Evolutionary conservation across 2,329 filamentous ascomycete genomes (phyloP).

Genomic region (Fusarium subglutinans): DNA sequence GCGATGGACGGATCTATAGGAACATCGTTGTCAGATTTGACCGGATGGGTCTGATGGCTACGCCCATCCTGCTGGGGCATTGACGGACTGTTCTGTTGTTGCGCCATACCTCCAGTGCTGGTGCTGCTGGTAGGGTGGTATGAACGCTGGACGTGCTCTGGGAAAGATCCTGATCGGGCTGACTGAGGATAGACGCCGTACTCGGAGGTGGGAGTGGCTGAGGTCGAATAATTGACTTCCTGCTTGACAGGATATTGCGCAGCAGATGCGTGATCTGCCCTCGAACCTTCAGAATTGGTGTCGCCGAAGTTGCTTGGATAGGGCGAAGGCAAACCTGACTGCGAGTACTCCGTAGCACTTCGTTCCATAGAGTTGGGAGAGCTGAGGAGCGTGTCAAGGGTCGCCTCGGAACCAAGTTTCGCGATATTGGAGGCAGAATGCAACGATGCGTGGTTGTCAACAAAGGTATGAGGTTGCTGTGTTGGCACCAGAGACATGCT

Average conservation of each 20-base stretch:
- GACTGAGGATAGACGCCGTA: constrained; percentile 81
- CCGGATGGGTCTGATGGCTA: constrained; percentile 79
- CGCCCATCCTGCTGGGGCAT: constrained; percentile 83
- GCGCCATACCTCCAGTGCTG: constrained; percentile 90
- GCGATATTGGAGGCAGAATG: constrained; percentile 30
- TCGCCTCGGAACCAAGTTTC: constrained; percentile 42
- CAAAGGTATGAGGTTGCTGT: constrained; percentile 46
- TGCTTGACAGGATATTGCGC: constrained; percentile 86
- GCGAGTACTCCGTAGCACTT: constrained; percentile 78
- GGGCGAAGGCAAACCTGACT: constrained; percentile 86
- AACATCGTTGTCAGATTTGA: constrained; percentile 95
- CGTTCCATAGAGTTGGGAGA: constrained; percentile 63
- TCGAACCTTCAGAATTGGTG: constrained; percentile 83
- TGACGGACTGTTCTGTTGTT: constrained; percentile 97
- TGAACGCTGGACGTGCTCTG: constrained; percentile 85
- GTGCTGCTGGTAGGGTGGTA: constrained; percentile 82
- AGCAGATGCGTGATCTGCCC: constrained; percentile 93
- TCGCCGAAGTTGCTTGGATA: constrained; percentile 72
- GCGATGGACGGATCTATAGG: constrained; percentile 99
- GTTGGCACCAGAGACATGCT: constrained; percentile 49
- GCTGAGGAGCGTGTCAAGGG: constrained; percentile 39
- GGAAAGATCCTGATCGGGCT: constrained; percentile 84
- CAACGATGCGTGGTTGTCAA: constrained; percentile 41
- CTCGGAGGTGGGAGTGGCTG: constrained; percentile 87
- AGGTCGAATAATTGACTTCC: constrained; percentile 81